Conservation (phyloP, 257 asterid species). For the Solanum phureja region DNA sequence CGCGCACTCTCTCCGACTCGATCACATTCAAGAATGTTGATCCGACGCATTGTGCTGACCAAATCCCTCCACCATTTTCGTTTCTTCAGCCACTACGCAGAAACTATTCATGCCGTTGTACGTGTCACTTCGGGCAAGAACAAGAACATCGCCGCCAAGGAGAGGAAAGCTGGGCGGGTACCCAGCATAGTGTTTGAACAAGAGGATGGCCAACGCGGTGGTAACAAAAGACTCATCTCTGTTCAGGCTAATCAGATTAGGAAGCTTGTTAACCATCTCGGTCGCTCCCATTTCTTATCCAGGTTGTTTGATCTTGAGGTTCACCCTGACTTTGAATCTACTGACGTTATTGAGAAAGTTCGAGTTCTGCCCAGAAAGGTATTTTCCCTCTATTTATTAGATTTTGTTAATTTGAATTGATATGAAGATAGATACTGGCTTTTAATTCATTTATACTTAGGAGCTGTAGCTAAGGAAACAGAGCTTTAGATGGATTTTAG, state of each 20-base stretch:
- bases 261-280: slow-evolving; percentile 74
- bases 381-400: not conserved
- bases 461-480: not conserved
- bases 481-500: not conserved
- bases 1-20: not conserved
- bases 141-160: no score
- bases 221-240: slow-evolving; percentile 82
- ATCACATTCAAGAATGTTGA: slow-evolving; percentile 35
- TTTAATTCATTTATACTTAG: not conserved
- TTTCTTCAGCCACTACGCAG: slow-evolving; percentile 27
- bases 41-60: slow-evolving; percentile 49
- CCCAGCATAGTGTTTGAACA: slow-evolving; percentile 93
- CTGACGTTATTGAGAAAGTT: slow-evolving; percentile 58
- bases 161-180: slow-evolving; percentile 54
- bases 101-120: no score
- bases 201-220: slow-evolving; percentile 89
- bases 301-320: slow-evolving; percentile 73
- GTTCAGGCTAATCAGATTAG: slow-evolving; percentile 76
- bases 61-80: slow-evolving; percentile 28
- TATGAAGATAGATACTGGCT: not conserved
- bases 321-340: slow-evolving; percentile 46
- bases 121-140: no score
- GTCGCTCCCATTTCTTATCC: slow-evolving; percentile 61
- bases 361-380: slow-evolving; percentile 87
- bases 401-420: no score